Conservation (phyloP, 495 filamentous ascomycete genomes). For the Aspergillus kassunensis region DNA sequence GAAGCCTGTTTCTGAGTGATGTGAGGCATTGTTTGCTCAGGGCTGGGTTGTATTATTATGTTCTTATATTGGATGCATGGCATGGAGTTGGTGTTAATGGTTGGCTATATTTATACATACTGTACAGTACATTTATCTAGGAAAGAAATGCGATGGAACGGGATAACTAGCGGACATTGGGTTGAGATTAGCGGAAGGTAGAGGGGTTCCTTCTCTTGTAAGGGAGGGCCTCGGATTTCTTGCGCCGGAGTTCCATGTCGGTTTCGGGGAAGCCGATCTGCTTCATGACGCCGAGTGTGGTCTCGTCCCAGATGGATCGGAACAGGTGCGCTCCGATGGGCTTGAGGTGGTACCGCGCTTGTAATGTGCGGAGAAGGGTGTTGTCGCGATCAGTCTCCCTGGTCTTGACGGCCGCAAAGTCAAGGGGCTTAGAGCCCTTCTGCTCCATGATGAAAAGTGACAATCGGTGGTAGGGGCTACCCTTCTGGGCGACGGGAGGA, state of each 20-base stretch:
- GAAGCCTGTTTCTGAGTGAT: slow-evolving; percentile 26
- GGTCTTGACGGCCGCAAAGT: slow-evolving; percentile 55
- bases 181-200: slow-evolving; percentile 35
- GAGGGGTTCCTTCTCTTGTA: slow-evolving; percentile 53
- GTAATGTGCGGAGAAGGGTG: slow-evolving; percentile 69
- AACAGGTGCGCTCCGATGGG: slow-evolving; percentile 84
- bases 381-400: slow-evolving; percentile 52
- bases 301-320: slow-evolving; percentile 83
- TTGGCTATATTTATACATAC: slow-evolving; percentile 49
- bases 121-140: slow-evolving; percentile 44
- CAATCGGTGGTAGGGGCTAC: slow-evolving; percentile 85
- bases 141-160: slow-evolving; percentile 20
- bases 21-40: no score
- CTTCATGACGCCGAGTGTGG: slow-evolving; percentile 80
- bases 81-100: slow-evolving; percentile 25
- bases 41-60: no score
- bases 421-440: slow-evolving; percentile 53
- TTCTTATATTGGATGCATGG: slow-evolving; percentile 20
- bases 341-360: slow-evolving; percentile 60
- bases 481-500: slow-evolving; percentile 82
- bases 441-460: slow-evolving; percentile 82
- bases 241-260: slow-evolving; percentile 79
- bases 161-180: slow-evolving; percentile 6
- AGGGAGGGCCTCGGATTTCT: slow-evolving; percentile 56
- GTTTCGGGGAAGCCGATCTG: slow-evolving; percentile 67